Conservation (phyloP, 2,329 filamentous ascomycete species). For the Sordariomycetes sp. region DNA sequence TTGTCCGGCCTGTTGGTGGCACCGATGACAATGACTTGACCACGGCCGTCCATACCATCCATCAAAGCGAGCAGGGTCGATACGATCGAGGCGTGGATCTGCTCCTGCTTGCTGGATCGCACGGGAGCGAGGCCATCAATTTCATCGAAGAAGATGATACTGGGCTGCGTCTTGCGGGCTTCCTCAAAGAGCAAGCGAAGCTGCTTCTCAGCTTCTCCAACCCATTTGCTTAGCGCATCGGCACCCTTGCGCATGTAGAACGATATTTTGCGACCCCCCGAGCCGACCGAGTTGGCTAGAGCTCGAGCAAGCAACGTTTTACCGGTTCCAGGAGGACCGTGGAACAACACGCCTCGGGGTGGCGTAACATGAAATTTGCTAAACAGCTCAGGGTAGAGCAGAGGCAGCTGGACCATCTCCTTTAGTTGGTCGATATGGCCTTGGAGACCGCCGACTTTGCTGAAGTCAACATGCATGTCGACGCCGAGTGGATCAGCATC, state of each 20-base stretch:
- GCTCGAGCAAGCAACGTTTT: constrained; percentile 95
- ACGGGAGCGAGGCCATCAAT: constrained; percentile 96
- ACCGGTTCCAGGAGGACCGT: constrained; percentile 93
- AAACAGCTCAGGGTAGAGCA: constrained; percentile 94
- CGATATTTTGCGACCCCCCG: constrained; percentile 86
- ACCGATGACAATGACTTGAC: constrained; percentile 96
- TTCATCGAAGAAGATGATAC: constrained; percentile 99
- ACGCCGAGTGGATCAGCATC: constrained; percentile 94
- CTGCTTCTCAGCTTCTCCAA: constrained; percentile 94
- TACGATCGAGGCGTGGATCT: constrained; percentile 96
- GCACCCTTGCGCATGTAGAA: constrained; percentile 99
- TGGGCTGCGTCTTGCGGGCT: constrained; percentile 88
- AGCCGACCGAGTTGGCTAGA: constrained; percentile 81
- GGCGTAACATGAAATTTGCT: constrained; percentile 86
- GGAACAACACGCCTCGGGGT: constrained; percentile 89
- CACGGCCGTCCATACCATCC: constrained; percentile 97
- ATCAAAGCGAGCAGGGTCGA: constrained; percentile 89
- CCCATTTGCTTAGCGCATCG: constrained; percentile 97
- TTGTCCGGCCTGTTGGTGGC: constrained; percentile 97
- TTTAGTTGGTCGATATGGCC: constrained; percentile 95
- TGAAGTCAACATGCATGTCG: constrained; percentile 86
- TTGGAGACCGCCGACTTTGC: constrained; percentile 84
- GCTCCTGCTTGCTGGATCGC: constrained; percentile 94
- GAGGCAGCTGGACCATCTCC: constrained; percentile 93
- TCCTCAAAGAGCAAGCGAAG: constrained; percentile 91